Evolutionary conservation across 441 rosid genomes (phyloP).

Genomic region (Sinapis alba): DNA sequence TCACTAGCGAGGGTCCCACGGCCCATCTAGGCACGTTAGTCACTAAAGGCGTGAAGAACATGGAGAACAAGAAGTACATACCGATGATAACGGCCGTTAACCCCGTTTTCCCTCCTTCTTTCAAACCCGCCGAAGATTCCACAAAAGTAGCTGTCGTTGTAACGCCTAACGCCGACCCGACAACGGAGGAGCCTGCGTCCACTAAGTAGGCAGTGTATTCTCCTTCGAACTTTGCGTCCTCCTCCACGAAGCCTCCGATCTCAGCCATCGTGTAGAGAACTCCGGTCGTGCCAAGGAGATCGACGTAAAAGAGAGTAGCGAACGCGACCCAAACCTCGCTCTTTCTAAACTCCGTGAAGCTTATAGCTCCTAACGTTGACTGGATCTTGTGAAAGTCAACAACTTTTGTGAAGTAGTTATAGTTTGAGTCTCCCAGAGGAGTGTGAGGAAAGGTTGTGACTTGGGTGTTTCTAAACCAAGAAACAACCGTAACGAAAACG

Average conservation of each 20-base stretch:
- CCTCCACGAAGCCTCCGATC: conserved; percentile 65
- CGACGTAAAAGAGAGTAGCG: conserved; percentile 66
- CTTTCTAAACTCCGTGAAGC: conserved; percentile 58
- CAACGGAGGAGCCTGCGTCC: conserved; percentile 73
- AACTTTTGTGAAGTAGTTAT: conserved; percentile 62
- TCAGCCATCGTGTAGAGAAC: conserved; percentile 82
- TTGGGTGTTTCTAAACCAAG: conserved; percentile 77
- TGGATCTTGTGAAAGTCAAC: conserved; percentile 71
- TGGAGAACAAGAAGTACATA: conserved; percentile 55
- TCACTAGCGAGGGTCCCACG: conserved; percentile 76
- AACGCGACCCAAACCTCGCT: conserved; percentile 75
- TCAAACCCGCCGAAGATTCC: conserved; percentile 87
- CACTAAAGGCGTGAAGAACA: conserved; percentile 74
- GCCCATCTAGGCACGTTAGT: conserved; percentile 91
- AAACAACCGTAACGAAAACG: conserved; percentile 61
- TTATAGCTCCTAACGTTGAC: conserved; percentile 70
- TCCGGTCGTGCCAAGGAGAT: conserved; percentile 74
- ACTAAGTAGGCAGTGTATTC: conserved; percentile 80
- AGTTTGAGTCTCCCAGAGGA: conserved; percentile 58
- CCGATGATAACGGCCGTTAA: conserved; percentile 74
- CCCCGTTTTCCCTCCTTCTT: conserved; percentile 93
- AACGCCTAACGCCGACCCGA: conserved; percentile 76
- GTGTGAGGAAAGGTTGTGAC: conserved; percentile 73
- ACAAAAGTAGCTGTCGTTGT: conserved; percentile 61
- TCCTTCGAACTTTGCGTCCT: conserved; percentile 70